Percentiles rank a stretch among this genome's conserved stretches.
Evolutionary conservation across 139 green algal species (phyloP).

Genomic region (Closterium sp.): DNA sequence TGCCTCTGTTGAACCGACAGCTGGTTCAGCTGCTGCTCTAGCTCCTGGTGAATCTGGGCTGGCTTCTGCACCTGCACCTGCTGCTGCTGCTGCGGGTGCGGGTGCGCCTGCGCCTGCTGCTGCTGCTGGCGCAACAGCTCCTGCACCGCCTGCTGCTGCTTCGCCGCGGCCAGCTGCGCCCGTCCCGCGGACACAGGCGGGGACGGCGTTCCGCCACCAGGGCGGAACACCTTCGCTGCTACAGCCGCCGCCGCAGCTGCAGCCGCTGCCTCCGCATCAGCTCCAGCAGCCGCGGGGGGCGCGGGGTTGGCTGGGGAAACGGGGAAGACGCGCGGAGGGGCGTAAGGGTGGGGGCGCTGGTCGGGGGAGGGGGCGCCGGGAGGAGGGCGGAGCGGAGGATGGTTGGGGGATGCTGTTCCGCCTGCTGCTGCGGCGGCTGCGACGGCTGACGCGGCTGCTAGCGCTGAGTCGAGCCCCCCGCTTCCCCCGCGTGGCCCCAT

Average conservation of each 20-base stretch:
- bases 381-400: not conserved
- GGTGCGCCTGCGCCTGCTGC: not conserved
- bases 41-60: not conserved
- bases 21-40: not conserved
- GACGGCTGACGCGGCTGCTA: not conserved
- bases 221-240: not conserved
- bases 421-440: not conserved
- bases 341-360: not conserved
- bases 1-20: too few species aligned
- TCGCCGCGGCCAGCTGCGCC: not conserved
- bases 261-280: not conserved
- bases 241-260: not conserved
- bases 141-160: not conserved
- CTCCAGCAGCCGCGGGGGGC: not conserved
- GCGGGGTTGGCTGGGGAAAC: not conserved
- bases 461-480: not conserved
- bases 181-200: not conserved
- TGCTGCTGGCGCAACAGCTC: not conserved
- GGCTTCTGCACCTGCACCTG: not conserved
- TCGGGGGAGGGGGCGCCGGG: not conserved
- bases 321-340: not conserved
- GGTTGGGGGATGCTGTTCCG: not conserved
- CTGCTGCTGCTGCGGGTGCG: too few species aligned
- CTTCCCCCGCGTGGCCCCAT: not conserved
- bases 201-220: not conserved